Base-by-base conservation (phyloP, 2,329 filamentous ascomycete genomes). In the Cordyceps sp. region DNA sequence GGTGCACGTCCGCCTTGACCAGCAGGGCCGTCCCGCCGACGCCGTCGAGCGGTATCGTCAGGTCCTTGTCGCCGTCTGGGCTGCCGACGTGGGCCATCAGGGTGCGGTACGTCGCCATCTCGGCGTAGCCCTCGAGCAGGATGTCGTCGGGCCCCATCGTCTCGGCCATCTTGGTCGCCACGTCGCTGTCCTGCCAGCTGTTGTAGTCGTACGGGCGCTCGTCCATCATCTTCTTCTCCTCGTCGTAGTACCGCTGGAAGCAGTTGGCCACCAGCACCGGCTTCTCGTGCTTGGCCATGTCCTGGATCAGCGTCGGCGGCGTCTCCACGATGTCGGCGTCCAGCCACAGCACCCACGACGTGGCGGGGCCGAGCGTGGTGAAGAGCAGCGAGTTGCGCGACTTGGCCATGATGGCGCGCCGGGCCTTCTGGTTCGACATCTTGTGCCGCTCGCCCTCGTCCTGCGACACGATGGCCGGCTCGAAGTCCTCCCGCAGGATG, bases 271-370 rank as follows among this genome's bases (percentile, higher is more conserved):
- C 85, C 34, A 96, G 80, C 39, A 98, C 72, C n/a, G 84, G 70
- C 57, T 90, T 84, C 57, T 96, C 73, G 55, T 92, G 83, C 8
- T 64, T 57, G 4, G 90, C 86, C 15, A 98, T 70, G 49, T 98
- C 90, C 52, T 98, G 84, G 42, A 98, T 93, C 31, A 98, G 62
- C 3, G 73, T 69, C 0, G 73, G 62, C 1, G 88, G 90, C 5
- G 83, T 84, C 59, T 98, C 90, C 43, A 98, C 52, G 40, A 98
- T 79, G 53, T 98, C 90, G 24, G 77, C 70, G 50, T 98, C 90
- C 20, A 98, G 66, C 90, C 90, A 98, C 17, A 98, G 66, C 22
- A 98, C 86, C 90, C 90, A 98, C 0, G 84, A 90, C 1, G 85
- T 94, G 10, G 74, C 69, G 1, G 86, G 86, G 2, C 88, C 86